phyloP scores from a whole-genome alignment of 2,329 filamentous ascomycete genomes.

The Aspergillus oerlinghausenensis region DNA sequence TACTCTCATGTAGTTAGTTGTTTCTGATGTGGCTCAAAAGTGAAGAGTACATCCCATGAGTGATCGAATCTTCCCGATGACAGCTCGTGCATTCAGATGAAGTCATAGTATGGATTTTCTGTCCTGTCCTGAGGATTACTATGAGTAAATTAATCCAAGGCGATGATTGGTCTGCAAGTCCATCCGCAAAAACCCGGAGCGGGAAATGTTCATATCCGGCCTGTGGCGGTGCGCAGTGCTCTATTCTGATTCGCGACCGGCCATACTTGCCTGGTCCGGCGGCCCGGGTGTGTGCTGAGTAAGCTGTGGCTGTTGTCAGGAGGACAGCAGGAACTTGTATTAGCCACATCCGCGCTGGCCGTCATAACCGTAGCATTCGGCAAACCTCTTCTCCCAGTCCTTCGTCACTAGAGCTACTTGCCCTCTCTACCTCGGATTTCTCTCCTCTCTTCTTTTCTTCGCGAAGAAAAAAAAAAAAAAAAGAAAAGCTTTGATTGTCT shows the following conservation, averaged over 20 bases:
- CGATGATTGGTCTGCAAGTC: conserved; percentile 6
- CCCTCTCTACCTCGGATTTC: background rate
- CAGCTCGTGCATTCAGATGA: background rate
- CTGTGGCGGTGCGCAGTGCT: conserved; percentile 17
- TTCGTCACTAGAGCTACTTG: background rate
- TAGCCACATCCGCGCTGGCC: conserved; percentile 17
- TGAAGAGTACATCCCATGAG: background rate
- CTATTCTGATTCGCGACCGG: background rate
- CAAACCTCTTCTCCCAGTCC: conserved; percentile 8
- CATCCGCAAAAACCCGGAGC: conserved; percentile 16
- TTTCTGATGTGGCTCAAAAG: background rate
- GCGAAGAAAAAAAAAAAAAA: conserved; percentile 5
- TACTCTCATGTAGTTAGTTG: background rate
- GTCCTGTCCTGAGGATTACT: background rate
- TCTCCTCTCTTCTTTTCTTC: conserved; percentile 10
- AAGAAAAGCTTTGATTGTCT: conserved; percentile 4
- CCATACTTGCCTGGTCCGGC: background rate
- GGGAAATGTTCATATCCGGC: conserved; percentile 20
- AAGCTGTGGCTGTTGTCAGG: conserved; percentile 10
- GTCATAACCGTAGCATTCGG: conserved; percentile 25
- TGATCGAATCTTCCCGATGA: background rate
- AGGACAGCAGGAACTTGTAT: background rate
- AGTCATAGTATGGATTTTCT: background rate
- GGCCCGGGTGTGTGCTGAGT: conserved; percentile 8
- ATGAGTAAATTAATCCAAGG: background rate